Conservation (phyloP, 805 yeast genomes). For the Myxozyma vanderwaltii region DNA sequence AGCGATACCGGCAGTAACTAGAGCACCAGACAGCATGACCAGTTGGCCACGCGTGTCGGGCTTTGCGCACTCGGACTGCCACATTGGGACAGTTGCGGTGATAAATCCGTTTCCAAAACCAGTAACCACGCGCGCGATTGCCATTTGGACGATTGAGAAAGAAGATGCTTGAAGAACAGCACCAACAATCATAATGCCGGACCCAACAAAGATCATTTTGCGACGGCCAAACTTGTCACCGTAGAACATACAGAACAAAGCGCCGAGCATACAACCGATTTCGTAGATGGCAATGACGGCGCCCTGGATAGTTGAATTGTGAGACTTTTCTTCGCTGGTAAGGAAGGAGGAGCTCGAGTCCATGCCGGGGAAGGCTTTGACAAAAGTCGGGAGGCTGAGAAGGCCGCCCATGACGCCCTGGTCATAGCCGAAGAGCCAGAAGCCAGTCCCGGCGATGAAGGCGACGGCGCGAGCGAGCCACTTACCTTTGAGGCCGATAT, state of each 20-base stretch:
- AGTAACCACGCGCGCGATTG: constrained; percentile 69
- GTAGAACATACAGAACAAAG: constrained; percentile 58
- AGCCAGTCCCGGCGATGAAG: constrained; percentile 63
- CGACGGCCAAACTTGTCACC: constrained; percentile 73
- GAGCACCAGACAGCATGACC: constrained; percentile 70
- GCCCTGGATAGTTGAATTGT: constrained; percentile 27
- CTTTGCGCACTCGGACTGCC: constrained; percentile 75
- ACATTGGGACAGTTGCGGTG: constrained; percentile 80
- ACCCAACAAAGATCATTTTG: constrained; percentile 59
- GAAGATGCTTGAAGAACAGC: constrained; percentile 60
- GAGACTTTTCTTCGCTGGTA: neutral
- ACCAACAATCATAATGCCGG: constrained; percentile 60
- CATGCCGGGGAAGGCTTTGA: constrained; percentile 19
- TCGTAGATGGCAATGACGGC: constrained; percentile 52
- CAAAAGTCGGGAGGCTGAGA: constrained; percentile 23
- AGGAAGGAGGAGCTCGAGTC: constrained; percentile 6
- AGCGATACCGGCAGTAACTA: constrained; percentile 72
- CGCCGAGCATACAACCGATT: constrained; percentile 75
- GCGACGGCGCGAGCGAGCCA: constrained; percentile 54
- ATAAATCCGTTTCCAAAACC: constrained; percentile 78
- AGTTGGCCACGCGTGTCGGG: constrained; percentile 67
- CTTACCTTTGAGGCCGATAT: constrained; percentile 56
- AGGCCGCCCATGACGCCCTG: constrained; percentile 67
- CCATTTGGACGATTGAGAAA: constrained; percentile 66
- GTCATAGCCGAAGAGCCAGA: constrained; percentile 73